Evolutionary conservation across 768 basidiomycete species (phyloP), one percentile per base, ranked within the genome.

Genomic region (Agaricus blazei): DNA sequence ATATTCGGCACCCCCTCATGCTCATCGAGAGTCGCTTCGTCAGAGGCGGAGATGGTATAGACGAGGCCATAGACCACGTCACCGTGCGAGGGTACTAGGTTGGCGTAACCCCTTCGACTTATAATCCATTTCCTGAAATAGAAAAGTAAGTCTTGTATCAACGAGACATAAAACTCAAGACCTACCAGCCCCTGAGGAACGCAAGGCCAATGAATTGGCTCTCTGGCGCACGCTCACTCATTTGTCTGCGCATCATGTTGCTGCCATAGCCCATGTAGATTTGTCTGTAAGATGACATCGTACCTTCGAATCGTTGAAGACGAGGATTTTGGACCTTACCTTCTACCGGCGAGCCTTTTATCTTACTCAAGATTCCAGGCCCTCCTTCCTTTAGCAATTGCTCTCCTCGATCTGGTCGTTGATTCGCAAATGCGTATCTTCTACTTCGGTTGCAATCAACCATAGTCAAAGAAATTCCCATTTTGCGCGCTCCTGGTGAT

Each of bases 61-160:
- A 77, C 54, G 34, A 74, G 63, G 1, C 74, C 76, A 53, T 75
- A 76, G 11, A 76, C 75, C 38, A 69, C 48, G 65, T 79, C 73
- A 6, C 67, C 71, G 5, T 57, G 23, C 0, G 77, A 77, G 3
- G 71, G 72, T 23, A 75, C 59, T 47, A 81, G 62, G 45, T 73
- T 78, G 9, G 76, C 78, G 56, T 75, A 78, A n/a, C 76, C 75
- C 41, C 70, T 60, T 8, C 52, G 57, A 54, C 70, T 74, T 19
- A 81, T 79, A 12, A 81, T 71, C 76, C 76, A 79, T 11, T 36
- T 49, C 48, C 31, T 49, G 31, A 5, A 12, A 11, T 4, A 5
- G 40, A 9, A 41, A 41, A 15, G 9, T 41, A 19, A 41, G 19
- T 19, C 12, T 15, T 41, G 19, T 19, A 14, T 41, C 12, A 6